Conservation (phyloP, 164 flowering plant species). For the grape (Vitis vinifera) region DNA sequence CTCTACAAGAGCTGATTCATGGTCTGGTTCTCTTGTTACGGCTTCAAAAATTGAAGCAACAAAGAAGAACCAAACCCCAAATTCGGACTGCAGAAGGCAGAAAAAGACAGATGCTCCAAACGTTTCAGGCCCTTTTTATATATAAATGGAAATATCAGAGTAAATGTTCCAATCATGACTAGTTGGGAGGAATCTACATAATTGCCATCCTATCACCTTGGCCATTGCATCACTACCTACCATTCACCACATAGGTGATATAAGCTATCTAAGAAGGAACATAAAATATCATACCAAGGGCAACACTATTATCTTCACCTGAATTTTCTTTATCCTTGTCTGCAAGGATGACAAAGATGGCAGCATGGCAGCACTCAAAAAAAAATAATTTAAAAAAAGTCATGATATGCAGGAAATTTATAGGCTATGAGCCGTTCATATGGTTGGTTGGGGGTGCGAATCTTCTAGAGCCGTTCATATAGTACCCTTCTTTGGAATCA, state of each 20-base stretch:
- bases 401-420: no score
- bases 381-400: no score
- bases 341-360: constrained; percentile 2
- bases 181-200: constrained; percentile 5
- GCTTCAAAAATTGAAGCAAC: background rate
- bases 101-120: background rate
- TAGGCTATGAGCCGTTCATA: background rate
- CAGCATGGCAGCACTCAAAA: background rate
- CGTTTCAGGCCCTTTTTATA: background rate
- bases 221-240: background rate
- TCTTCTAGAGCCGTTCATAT: no score
- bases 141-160: background rate
- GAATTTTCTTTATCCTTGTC: constrained; percentile 3
- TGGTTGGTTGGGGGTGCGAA: no score
- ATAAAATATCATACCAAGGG: no score
- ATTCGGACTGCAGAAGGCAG: no score
- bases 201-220: background rate
- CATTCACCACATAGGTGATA: background rate
- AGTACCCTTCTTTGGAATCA: no score
- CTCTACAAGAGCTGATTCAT: background rate
- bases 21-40: background rate
- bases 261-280: background rate
- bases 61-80: background rate
- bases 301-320: no score
- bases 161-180: constrained; percentile 2